Evolutionary conservation across 1,284 basidiomycete species (phyloP), one percentile per base, ranked within the genome.

Genomic region (Serendipita sp.): DNA sequence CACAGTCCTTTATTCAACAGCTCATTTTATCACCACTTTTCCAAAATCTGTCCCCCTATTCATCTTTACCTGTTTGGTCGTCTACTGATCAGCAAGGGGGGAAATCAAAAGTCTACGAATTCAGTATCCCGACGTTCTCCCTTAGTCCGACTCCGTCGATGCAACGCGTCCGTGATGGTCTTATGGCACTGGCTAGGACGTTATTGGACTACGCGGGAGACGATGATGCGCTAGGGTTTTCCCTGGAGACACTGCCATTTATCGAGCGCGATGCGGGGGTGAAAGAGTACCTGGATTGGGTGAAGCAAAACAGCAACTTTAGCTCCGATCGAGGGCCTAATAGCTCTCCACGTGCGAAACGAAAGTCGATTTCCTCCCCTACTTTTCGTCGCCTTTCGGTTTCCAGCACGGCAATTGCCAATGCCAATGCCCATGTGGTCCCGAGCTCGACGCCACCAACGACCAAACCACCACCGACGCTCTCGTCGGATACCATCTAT

Each of bases 71-170:
- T 0, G 72, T 83, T 12, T 97, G 93, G 93, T 75, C 79, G 2
- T 76, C 77, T 1, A 67, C 75, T 1, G 76, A 74, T 43, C 79
- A 82, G 44, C 72, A 77, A 3, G 79, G 76, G 63, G 70, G 75
- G 3, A 74, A 72, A 44, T 72, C 69, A 4, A 61, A 74, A 47
- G 69, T 75, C 38, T 82, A 79, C 71, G 88, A 91, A 64, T 78
- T 93, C 30, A 79, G 82, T 43, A 83, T 98, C n/a, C 95, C 95
- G 1, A 90, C 83, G 2, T 99, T 99, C 74, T 96, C 93, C 1
- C 79, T 94, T 13, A 91, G 89, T 10, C 93, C 93, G 0, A 96
- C 87, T 49, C 88, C 92, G 63, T 85, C 82, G 1, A 88, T 97
- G 67, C 88, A 93, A 65, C 83, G 86, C 60, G 85, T 98, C 15